Evolutionary conservation across 805 yeast species (phyloP).

Genomic region (Lipomyces yamanashiensis): DNA sequence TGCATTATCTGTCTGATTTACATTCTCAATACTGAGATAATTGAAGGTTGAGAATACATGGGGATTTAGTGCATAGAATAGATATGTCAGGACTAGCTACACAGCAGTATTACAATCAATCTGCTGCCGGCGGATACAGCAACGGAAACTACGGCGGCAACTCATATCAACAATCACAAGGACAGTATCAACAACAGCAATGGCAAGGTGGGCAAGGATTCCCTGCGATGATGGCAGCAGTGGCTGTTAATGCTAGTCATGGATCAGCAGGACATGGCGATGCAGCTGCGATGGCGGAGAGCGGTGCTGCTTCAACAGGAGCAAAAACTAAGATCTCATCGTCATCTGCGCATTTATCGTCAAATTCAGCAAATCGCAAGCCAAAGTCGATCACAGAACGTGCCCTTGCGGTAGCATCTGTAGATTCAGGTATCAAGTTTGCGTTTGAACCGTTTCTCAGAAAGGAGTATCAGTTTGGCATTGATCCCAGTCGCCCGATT

Average conservation of each 20-base stretch:
- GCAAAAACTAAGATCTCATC: neutral
- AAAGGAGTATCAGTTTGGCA: conserved; percentile 77
- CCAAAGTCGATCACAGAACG: conserved; percentile 3
- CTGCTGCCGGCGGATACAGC: conserved; percentile 1
- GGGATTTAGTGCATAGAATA: neutral
- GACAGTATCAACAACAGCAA: conserved; percentile 13
- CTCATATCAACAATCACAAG: neutral
- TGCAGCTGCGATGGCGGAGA: neutral
- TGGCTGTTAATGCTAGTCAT: conserved; percentile 2
- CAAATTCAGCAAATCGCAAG: neutral
- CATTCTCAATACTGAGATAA: neutral
- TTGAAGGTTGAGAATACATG: neutral
- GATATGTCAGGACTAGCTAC: conserved; percentile 13
- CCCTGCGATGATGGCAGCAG: conserved; percentile 10
- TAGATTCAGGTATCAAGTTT: conserved; percentile 42
- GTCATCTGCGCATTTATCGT: neutral
- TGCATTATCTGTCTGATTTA: neutral
- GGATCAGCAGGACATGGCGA: neutral
- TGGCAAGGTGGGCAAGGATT: conserved; percentile 2
- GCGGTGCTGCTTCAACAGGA: conserved; percentile 15
- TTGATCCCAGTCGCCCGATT: conserved; percentile 87
- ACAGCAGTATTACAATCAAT: conserved; percentile 11
- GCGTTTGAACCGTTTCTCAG: conserved; percentile 84
- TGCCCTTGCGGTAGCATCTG: neutral
- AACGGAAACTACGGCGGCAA: neutral